phyloP scores from a whole-genome alignment of 2,329 filamentous ascomycete genomes.

The Trichoderma sp. region DNA sequence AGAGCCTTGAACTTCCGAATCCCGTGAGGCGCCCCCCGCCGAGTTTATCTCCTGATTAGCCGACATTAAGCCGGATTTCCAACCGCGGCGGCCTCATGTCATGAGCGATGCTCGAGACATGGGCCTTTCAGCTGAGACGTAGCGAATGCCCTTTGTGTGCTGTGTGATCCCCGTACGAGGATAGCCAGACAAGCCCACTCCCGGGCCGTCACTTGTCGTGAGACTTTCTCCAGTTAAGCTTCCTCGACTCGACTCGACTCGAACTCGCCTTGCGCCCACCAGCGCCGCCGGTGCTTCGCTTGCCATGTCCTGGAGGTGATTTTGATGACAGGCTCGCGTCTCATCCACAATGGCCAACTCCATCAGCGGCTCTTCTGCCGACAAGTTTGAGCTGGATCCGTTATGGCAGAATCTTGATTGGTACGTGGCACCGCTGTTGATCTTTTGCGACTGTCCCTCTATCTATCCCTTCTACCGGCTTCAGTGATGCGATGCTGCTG shows the following conservation, averaged over 20 bases:
- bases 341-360: conserved; percentile 28
- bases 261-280: not conserved
- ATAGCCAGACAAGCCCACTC: not conserved
- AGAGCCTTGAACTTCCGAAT: not conserved
- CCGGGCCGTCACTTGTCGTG: not conserved
- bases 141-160: not conserved
- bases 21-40: not conserved
- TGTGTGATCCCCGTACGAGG: not conserved
- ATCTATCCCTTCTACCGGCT: not conserved
- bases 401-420: conserved; percentile 75
- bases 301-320: conserved; percentile 5
- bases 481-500: not conserved
- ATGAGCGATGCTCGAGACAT: not conserved
- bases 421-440: conserved; percentile 47
- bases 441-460: not conserved
- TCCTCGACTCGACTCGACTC: not conserved
- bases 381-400: conserved; percentile 47
- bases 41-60: not conserved
- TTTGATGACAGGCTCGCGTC: conserved; percentile 9
- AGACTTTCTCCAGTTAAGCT: not conserved
- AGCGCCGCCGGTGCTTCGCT: not conserved
- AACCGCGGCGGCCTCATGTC: conserved; percentile 5
- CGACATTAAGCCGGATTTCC: conserved; percentile 17
- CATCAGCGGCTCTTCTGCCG: conserved; percentile 32
- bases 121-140: not conserved